Evolutionary conservation across 306 rosid species (phyloP).

Genomic region (Trichosanthes truncata): DNA sequence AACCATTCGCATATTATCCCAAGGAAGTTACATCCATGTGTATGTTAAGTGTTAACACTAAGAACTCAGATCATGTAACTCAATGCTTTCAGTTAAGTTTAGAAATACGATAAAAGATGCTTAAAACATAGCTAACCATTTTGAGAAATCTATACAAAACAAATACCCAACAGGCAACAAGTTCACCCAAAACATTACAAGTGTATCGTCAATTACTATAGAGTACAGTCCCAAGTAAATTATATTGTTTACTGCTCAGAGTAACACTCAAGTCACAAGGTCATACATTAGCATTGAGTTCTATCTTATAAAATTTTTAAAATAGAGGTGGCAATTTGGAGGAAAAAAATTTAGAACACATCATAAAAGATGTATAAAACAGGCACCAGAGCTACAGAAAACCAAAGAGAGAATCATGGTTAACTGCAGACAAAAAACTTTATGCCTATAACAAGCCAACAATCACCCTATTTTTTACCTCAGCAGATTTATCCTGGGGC

Average conservation of each 20-base stretch:
- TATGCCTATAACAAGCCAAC: not conserved
- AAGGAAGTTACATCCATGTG: not conserved
- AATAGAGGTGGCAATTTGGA: not conserved
- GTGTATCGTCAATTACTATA: not conserved
- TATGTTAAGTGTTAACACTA: not conserved
- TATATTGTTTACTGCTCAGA: not conserved
- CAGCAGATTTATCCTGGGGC: constrained; percentile 50
- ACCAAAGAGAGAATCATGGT: not conserved
- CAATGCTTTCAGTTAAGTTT: not conserved
- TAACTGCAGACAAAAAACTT: not conserved
- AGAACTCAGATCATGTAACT: not conserved
- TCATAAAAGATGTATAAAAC: not conserved
- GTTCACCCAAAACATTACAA: not conserved
- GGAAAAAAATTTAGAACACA: not conserved
- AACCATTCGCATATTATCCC: not conserved
- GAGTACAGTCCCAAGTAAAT: not conserved
- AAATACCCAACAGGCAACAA: not conserved
- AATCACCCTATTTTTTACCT: constrained; percentile 33
- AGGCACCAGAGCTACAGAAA: not conserved
- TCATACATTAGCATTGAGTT: not conserved
- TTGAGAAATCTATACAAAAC: not conserved
- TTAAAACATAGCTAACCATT: not conserved
- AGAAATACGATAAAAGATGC: not conserved
- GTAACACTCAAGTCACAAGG: not conserved
- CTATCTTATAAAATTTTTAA: not conserved